Evolutionary conservation across 106 monocot genomes (phyloP).

Genomic region (Acorus calamus): DNA sequence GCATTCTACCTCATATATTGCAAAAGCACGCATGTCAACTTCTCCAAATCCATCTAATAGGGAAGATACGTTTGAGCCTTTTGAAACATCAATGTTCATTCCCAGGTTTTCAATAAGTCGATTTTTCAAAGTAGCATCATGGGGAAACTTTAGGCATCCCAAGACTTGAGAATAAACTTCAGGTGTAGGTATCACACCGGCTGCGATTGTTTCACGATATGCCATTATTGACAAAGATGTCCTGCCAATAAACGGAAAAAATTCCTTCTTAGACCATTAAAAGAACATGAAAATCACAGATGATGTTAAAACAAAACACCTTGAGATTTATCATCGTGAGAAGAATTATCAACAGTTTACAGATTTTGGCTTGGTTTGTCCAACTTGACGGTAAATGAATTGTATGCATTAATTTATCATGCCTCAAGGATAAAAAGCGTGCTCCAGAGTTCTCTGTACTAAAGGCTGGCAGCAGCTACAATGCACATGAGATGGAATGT

Average conservation of each 20-base stretch:
- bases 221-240: slow-evolving; percentile 61
- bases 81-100: slow-evolving; percentile 36
- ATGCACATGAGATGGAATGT: no score
- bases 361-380: no score
- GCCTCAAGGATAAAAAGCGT: no score
- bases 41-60: slow-evolving; percentile 91
- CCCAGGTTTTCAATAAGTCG: slow-evolving; percentile 67
- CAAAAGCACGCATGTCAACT: slow-evolving; percentile 78
- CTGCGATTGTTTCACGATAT: slow-evolving; percentile 70
- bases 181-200: slow-evolving; percentile 59
- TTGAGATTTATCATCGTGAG: no score
- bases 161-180: slow-evolving; percentile 88
- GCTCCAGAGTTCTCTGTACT: no score
- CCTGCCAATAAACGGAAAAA: slow-evolving; percentile 34
- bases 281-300: neutral
- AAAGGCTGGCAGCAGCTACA: no score
- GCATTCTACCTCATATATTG: slow-evolving; percentile 49
- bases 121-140: slow-evolving; percentile 34
- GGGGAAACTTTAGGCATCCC: slow-evolving; percentile 85
- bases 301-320: neutral
- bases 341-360: no score
- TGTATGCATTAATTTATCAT: no score
- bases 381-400: no score
- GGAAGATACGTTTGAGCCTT: slow-evolving; percentile 40
- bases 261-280: neutral